Conservation (phyloP, 108 stramenopile genomes). For the Conticribra guillardii region DNA sequence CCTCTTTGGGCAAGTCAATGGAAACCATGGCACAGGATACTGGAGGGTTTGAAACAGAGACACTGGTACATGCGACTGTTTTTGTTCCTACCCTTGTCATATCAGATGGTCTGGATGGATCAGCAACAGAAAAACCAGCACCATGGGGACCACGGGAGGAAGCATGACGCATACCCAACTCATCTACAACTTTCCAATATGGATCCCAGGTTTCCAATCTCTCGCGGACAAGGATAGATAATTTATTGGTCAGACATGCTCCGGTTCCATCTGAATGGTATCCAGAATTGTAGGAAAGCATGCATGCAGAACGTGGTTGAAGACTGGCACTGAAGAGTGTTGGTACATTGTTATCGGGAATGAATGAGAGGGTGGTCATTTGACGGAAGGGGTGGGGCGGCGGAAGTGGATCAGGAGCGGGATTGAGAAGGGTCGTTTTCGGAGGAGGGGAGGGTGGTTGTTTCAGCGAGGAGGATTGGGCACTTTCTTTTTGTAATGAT, state of each 20-base stretch:
- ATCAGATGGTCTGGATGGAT: neutral
- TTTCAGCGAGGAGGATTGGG: neutral
- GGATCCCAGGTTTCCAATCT: slow-evolving; percentile 66
- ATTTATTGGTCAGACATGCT: slow-evolving; percentile 20
- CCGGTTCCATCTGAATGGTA: slow-evolving; percentile 34
- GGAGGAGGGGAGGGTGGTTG: slow-evolving; percentile 26
- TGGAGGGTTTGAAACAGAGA: neutral
- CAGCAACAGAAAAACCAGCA: slow-evolving; percentile 18
- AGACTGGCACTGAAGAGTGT: slow-evolving; percentile 19
- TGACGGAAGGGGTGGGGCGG: slow-evolving; percentile 27
- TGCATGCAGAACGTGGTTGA: neutral
- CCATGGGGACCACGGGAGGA: neutral
- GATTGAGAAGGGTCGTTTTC: slow-evolving; percentile 14
- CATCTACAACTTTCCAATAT: slow-evolving; percentile 55
- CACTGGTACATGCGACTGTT: slow-evolving; percentile 26
- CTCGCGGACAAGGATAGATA: slow-evolving; percentile 20
- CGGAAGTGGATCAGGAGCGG: slow-evolving; percentile 20
- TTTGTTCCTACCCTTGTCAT: slow-evolving; percentile 35
- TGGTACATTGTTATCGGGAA: slow-evolving; percentile 17
- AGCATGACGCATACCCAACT: slow-evolving; percentile 22
- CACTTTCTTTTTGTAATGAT: neutral
- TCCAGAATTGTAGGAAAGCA: slow-evolving; percentile 23
- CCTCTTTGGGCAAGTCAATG: slow-evolving; percentile 20
- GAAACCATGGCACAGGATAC: slow-evolving; percentile 24
- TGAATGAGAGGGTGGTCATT: slow-evolving; percentile 13